Evolutionary conservation across 2,329 filamentous ascomycete genomes (phyloP).

Genomic region (Acrodontium crateriforme): DNA sequence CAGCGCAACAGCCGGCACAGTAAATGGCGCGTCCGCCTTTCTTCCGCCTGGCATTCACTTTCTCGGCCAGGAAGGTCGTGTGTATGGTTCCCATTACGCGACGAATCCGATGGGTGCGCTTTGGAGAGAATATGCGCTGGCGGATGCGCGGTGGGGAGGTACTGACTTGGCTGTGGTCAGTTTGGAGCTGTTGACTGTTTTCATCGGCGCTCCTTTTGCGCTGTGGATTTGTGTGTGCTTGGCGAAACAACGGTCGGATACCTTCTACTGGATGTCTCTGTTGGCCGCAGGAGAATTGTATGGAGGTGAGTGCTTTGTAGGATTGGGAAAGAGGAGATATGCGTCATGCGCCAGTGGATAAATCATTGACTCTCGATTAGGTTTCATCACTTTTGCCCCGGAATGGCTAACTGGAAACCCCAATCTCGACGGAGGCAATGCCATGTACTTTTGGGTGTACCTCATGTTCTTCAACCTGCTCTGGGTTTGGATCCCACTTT

Average conservation of each 20-base stretch:
- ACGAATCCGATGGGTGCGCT: slow-evolving; percentile 38
- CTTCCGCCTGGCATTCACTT: slow-evolving; percentile 38
- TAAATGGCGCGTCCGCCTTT: slow-evolving; percentile 23
- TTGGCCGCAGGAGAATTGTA: slow-evolving; percentile 52
- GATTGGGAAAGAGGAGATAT: too few relatives aligned
- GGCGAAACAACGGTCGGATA: slow-evolving; percentile 21
- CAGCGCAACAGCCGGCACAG: neutral
- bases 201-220: slow-evolving; percentile 44
- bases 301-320: slow-evolving; percentile 39
- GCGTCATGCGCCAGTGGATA: slow-evolving; percentile 4
- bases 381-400: slow-evolving; percentile 52
- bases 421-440: slow-evolving; percentile 44
- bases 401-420: slow-evolving; percentile 48
- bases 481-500: slow-evolving; percentile 47
- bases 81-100: slow-evolving; percentile 48
- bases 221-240: slow-evolving; percentile 40
- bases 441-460: slow-evolving; percentile 51
- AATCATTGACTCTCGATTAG: too few relatives aligned
- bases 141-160: slow-evolving; percentile 46
- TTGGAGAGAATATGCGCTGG: slow-evolving; percentile 55
- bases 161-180: slow-evolving; percentile 45
- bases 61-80: slow-evolving; percentile 37
- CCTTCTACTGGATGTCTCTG: slow-evolving; percentile 44
- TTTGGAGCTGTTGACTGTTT: slow-evolving; percentile 48
- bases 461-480: slow-evolving; percentile 50